Base-by-base conservation (phyloP, 169 alveolate genomes). In the Cryptosporidium baileyi region DNA sequence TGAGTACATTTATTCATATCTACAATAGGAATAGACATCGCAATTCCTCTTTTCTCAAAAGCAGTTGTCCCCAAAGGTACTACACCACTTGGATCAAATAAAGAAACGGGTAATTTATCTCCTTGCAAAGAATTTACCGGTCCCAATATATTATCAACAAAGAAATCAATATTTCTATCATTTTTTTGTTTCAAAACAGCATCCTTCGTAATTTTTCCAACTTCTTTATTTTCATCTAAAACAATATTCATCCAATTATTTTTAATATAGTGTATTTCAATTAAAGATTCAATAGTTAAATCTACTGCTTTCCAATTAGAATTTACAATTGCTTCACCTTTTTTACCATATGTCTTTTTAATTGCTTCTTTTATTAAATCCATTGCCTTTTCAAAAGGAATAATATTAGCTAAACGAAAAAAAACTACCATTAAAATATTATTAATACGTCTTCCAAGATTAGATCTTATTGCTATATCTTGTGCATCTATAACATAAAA, bases 1-100 rank as follows among this genome's bases (percentile, higher is more conserved):
- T 89, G 93, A 57, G 90, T 89, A 57, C 93, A 89, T 65, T 89
- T 89, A 80, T 89, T 89, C 91, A 89, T 82, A 82, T 89, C 93
- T 52, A 89, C 93, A n/a, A 82, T 82, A 0, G 93, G 93, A 47
- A 89, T 82, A 13, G 90, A 59, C 30, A 80, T 81, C 3, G 93
- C 93, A 22, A 89, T 88, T 2, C 91, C 91, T 41, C 93, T 81
- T 85, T 89, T 89, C 67, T 89, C 93, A 34, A 36, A 89, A 51
- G 85, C 89, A 1, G 91, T 80, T 30, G 90, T 88, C 19, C 89
- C 82, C 36, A 85, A 81, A 15, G 92, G 92, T 54, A 82, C 88
- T 60, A 61, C 79, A 7, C 92, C 92, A 1, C 89, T 88, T 9
- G 92, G 92, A 54, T 57, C 82, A 60, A 89, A 89, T 44, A 80